Evolutionary conservation across 177 flowering plant species (phyloP), one percentile per base, ranked within the genome.

Genomic region (Vitis hybrid): DNA sequence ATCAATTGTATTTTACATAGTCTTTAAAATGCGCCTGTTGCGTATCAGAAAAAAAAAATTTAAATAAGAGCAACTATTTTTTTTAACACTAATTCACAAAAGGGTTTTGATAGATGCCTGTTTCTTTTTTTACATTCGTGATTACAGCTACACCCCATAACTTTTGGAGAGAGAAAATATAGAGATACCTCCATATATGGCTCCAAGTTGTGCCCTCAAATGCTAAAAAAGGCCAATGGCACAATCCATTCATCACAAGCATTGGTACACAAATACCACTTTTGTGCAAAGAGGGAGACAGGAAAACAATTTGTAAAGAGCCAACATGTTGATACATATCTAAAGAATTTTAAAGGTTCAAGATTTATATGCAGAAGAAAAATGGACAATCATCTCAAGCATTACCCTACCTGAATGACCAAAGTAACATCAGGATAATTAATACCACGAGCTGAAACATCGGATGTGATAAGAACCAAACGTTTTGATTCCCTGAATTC

Each of bases 401-500:
- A 60, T 51, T 17, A 39, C 12, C 1, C 60, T 79, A 95, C 99
- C 98, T 95, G 99, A 64, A 91, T 72, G 69, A 95, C 97, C 79
- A 91, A 77, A 55, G 98, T 88, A 63, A 93, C 97, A 85, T 93
- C 94, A 60, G 98, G 99, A 81, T 91, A 93, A 75, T 91, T 84
- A 86, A 91, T 81, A 71, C 97, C 98, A 62, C 96, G 94, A 55
- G 99, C 79, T 51, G 98, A 90, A 68, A 93, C 95, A 86, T 93
- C 97, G 51, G 98, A 93, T 32, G 97, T 86, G 52, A 95, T 77
- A 52, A 95, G 93, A 81, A 90, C 84, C 75, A 89, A 60, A 51
- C 82, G 76, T 71, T 86, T 91, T 39, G 97, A 81, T 71, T 85
- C 92, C 76, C 80, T 86, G 72, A 95, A 93, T 79, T 95, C 97